Evolutionary conservation across 352 stramenopile species (phyloP).

Genomic region (Thraustochytrium sp.): DNA sequence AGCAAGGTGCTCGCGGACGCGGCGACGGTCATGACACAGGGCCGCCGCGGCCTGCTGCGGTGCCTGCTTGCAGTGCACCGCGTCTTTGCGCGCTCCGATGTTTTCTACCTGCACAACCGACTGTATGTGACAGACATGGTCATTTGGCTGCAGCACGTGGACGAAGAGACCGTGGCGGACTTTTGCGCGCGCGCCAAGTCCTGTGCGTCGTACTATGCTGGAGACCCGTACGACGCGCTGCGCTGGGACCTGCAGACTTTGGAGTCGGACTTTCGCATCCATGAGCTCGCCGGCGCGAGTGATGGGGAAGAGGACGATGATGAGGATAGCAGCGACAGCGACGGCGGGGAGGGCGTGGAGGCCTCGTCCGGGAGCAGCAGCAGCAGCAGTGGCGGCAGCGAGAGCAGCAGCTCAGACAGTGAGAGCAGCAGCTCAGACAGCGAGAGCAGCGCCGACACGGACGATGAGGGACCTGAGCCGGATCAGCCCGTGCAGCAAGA

Average conservation of each 20-base stretch:
- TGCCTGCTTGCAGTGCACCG: constrained; percentile 12
- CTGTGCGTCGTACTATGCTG: background rate
- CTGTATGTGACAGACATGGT: constrained; percentile 36
- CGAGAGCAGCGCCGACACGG: too few relatives aligned
- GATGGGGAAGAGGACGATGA: background rate
- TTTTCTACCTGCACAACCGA: constrained; percentile 26
- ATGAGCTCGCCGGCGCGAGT: background rate
- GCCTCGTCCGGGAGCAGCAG: too few relatives aligned
- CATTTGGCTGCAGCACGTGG: constrained; percentile 27
- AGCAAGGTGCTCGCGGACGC: background rate
- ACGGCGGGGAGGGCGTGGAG: too few relatives aligned
- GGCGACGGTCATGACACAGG: background rate
- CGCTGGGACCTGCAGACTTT: background rate
- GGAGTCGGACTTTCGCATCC: background rate
- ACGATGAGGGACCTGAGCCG: too few relatives aligned
- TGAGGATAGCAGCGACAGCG: background rate
- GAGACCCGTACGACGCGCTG: background rate
- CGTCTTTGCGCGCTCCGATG: constrained; percentile 14
- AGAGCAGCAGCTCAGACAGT: too few relatives aligned
- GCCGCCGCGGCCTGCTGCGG: background rate
- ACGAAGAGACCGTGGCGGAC: background rate
- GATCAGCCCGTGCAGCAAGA: too few relatives aligned
- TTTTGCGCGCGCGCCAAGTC: background rate
- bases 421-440: too few relatives aligned
- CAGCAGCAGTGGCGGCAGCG: too few relatives aligned